Evolutionary conservation across 2,329 filamentous ascomycete species (phyloP).

Genomic region (Cladophialophora carrionii): DNA sequence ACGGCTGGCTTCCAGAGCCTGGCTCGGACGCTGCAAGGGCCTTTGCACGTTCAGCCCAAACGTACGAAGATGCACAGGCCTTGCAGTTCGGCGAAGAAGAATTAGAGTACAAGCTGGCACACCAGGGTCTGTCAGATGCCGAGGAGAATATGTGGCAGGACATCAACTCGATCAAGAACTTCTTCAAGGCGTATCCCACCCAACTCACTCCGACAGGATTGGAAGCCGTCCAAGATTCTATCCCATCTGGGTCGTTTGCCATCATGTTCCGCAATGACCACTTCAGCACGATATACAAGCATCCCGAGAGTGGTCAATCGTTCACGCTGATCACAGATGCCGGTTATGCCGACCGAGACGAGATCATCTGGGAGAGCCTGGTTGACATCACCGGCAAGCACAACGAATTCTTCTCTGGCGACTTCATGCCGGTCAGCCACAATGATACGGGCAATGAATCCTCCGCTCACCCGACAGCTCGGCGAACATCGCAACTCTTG

Average conservation of each 20-base stretch:
- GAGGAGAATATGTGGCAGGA: constrained; percentile 84
- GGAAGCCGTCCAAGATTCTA: constrained; percentile 68
- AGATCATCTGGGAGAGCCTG: constrained; percentile 94
- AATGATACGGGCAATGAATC: constrained; percentile 21
- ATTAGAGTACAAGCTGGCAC: constrained; percentile 74
- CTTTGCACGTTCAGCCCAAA: constrained; percentile 73
- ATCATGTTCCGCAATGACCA: constrained; percentile 98
- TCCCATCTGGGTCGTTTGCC: constrained; percentile 77
- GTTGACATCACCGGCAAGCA: constrained; percentile 83
- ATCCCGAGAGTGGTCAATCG: constrained; percentile 74
- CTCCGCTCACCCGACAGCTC: constrained; percentile 28
- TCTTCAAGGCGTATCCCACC: constrained; percentile 76
- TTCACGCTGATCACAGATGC: constrained; percentile 89
- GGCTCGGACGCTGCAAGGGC: constrained; percentile 66
- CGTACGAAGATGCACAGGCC: constrained; percentile 90
- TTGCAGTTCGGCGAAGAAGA: constrained; percentile 88
- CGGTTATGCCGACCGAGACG: constrained; percentile 82
- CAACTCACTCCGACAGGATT: constrained; percentile 85
- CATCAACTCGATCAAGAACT: constrained; percentile 79
- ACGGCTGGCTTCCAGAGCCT: constrained; percentile 82
- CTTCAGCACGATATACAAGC: constrained; percentile 90
- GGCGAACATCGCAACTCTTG: constrained; percentile 30
- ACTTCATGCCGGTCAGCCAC: constrained; percentile 82
- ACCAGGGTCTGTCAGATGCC: constrained; percentile 65
- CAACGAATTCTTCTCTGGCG: constrained; percentile 83